Evolutionary conservation across 106 monocot species (phyloP).

Genomic region (Agapanthus africanus): DNA sequence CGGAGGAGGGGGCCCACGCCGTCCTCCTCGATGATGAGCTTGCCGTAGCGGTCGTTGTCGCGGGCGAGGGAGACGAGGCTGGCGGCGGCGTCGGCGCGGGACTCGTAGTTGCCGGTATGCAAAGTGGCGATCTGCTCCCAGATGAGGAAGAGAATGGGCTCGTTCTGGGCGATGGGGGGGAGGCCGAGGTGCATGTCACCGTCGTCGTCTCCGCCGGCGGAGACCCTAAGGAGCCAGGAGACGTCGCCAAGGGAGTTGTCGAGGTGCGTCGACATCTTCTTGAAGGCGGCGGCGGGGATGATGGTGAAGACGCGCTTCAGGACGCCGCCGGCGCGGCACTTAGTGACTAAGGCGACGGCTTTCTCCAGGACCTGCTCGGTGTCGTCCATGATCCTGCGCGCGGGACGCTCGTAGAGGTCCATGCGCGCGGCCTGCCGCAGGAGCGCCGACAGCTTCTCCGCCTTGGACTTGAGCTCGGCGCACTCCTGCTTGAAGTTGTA

Average conservation of each 20-base stretch:
- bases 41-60: constrained; percentile 78
- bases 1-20: constrained; percentile 68
- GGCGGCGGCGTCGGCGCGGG: constrained; percentile 71
- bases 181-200: constrained; percentile 74
- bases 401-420: constrained; percentile 70
- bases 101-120: constrained; percentile 55
- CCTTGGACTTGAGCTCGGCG: constrained; percentile 39
- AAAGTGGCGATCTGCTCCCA: constrained; percentile 91
- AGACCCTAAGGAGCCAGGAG: constrained; percentile 77
- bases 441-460: constrained; percentile 34
- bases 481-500: constrained; percentile 33
- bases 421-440: constrained; percentile 62
- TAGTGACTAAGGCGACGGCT: constrained; percentile 37
- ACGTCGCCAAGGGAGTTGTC: constrained; percentile 66
- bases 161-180: constrained; percentile 93
- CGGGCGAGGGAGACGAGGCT: constrained; percentile 74
- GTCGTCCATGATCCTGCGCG: constrained; percentile 71
- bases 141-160: constrained; percentile 89
- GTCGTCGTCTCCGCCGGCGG: constrained; percentile 37
- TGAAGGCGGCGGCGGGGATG: constrained; percentile 47
- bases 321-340: constrained; percentile 37
- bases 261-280: constrained; percentile 45
- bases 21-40: constrained; percentile 88
- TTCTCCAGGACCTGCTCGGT: constrained; percentile 58
- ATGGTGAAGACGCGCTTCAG: constrained; percentile 53